Evolutionary conservation across 108 stramenopile genomes (phyloP).

Genomic region (Conticribra guillardii): DNA sequence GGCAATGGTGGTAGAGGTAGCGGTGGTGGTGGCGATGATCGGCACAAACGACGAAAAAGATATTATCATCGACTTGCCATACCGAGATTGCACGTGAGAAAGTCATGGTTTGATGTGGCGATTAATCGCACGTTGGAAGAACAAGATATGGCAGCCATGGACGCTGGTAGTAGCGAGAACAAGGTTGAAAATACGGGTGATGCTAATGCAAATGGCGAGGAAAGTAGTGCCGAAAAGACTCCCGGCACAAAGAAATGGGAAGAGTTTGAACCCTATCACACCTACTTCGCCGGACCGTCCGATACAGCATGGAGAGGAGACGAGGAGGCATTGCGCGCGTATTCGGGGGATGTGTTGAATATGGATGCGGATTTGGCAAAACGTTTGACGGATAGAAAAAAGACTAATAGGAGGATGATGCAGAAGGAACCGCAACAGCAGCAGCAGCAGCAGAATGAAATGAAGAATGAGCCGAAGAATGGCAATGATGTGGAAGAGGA

Average conservation of each 20-base stretch:
- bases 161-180: constrained; percentile 19
- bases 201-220: not conserved
- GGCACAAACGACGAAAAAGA: constrained; percentile 30
- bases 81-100: constrained; percentile 70
- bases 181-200: constrained; percentile 33
- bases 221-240: not conserved
- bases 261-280: constrained; percentile 80
- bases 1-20: not conserved
- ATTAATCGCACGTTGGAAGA: constrained; percentile 65
- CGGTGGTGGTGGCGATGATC: not conserved
- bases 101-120: constrained; percentile 67
- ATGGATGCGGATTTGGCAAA: constrained; percentile 59
- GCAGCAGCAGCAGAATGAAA: too few relatives aligned
- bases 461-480: too few relatives aligned
- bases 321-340: constrained; percentile 58
- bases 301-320: constrained; percentile 43
- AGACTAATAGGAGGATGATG: constrained; percentile 15
- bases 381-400: constrained; percentile 58
- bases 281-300: constrained; percentile 69
- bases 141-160: constrained; percentile 29
- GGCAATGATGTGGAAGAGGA: too few relatives aligned
- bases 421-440: constrained; percentile 11
- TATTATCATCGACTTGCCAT: constrained; percentile 69
- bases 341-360: constrained; percentile 66
- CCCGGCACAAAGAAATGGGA: constrained; percentile 28